A percentile compares a stretch with the other conserved stretches of the same genome.
Conservation (phyloP, 2,329 filamentous ascomycete genomes). For the Colletotrichum magnum region DNA sequence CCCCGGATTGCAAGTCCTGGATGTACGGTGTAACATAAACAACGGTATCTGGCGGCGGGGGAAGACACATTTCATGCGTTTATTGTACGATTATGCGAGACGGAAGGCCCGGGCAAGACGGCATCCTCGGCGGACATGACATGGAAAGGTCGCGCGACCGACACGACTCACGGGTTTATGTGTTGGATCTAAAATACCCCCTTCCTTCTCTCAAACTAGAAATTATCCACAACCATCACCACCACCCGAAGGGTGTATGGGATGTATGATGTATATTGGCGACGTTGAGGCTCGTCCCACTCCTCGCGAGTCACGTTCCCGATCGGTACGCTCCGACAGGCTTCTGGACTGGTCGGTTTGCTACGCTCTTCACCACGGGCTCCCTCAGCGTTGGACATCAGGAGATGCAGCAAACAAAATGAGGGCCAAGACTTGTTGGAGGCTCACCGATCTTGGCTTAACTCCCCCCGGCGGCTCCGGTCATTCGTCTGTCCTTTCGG, state of each 20-base stretch:
- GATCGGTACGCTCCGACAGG: background rate
- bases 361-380: background rate
- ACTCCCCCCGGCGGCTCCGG: background rate
- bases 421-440: background rate
- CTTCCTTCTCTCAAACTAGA: background rate
- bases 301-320: constrained; percentile 21
- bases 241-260: too few species aligned
- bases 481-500: background rate
- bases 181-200: constrained; percentile 28
- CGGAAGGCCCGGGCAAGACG: constrained; percentile 6
- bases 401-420: background rate
- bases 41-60: too few species aligned
- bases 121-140: constrained; percentile 13
- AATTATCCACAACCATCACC: background rate
- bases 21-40: constrained; percentile 11
- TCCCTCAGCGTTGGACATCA: background rate
- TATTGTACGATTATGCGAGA: constrained; percentile 34
- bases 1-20: background rate
- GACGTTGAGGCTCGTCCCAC: constrained; percentile 1
- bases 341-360: background rate
- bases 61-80: too few species aligned
- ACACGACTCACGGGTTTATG: background rate
- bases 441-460: background rate
- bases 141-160: background rate
- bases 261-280: constrained; percentile 29